Base-by-base conservation (phyloP, 176 grass and related monocot species). In the Oryza officinalis region DNA sequence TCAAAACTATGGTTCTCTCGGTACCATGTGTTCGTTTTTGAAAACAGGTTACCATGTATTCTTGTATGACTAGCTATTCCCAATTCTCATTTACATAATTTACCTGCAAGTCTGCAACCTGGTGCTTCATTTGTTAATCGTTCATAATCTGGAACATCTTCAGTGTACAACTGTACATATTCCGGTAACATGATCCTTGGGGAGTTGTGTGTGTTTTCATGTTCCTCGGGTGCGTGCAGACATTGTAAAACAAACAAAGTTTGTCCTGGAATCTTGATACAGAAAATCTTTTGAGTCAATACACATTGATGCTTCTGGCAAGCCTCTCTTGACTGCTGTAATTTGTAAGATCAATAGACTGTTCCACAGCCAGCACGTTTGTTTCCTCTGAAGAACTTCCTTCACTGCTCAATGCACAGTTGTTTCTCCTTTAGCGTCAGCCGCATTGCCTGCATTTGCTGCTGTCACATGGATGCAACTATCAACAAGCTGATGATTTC, bases 381-480 rank as follows among this genome's bases (percentile, higher is more conserved):
- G 57, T 64, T 79, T 57, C 18, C 18, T 14, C 27, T 37, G 44
- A 63, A 72, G 45, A 83, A 41, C 37, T 86, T 81, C 35, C 70
- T 76, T 71, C 69, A 73, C 31, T 85, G 60, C 37, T 88, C 13
- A 74, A 84, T 74, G 72, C 78, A 85, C 15, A 47, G 33, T 44
- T 72, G 70, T 41, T 82, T 78, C 77, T 72, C 35, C 8, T 45
- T 17, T 31, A 65, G 15, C 27, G 59, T 30, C 12, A 71, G 27
- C 63, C 57, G 52, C 68, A 88, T 72, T 40, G 6, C 8, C 38
- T 40, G 38, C 8, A 2, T 35, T 22, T 5, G 49, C 17, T 52
- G 18, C 50, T 20, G 50, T 22, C 50, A 54, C 50, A 54, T 54
- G 50, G 18, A 54, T 22, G 50, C 50, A 54, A 22, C 50, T 5